A percentile compares a stretch with the other conserved stretches of the same genome.
Conservation (phyloP, 345 rosid genomes). For the Murraya koenigii region DNA sequence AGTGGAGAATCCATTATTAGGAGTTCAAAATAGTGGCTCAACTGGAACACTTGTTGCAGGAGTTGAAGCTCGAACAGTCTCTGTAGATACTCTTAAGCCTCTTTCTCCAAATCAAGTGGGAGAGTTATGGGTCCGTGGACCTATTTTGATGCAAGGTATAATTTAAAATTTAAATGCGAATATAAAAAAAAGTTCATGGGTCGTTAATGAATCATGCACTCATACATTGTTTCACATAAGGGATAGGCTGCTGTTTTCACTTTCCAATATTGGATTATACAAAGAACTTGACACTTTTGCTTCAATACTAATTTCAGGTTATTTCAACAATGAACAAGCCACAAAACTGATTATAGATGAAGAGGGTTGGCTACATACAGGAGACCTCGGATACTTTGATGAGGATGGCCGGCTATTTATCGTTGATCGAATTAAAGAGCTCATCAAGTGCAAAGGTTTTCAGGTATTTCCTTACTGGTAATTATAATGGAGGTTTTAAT, state of each 20-base stretch:
- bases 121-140: conserved; percentile 89
- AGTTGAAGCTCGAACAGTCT: conserved; percentile 67
- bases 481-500: background rate
- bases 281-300: background rate
- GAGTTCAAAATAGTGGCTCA: conserved; percentile 58
- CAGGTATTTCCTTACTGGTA: conserved; percentile 50
- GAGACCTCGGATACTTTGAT: conserved; percentile 90
- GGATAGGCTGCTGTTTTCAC: background rate
- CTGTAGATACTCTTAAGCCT: conserved; percentile 55
- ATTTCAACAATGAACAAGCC: conserved; percentile 72
- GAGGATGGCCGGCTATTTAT: conserved; percentile 69
- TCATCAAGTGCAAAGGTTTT: conserved; percentile 87
- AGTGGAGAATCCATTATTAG: conserved; percentile 47
- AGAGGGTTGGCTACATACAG: conserved; percentile 85
- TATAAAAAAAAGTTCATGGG: too few species aligned
- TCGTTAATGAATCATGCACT: too few species aligned
- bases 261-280: background rate
- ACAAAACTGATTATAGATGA: conserved; percentile 70
- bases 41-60: conserved; percentile 69
- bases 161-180: background rate
- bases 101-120: conserved; percentile 78
- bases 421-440: conserved; percentile 89
- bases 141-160: conserved; percentile 89
- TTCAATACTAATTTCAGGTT: conserved; percentile 47
- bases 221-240: too few species aligned